phyloP scores from a whole-genome alignment of 306 rosid species.

The Purshia tridentata region DNA sequence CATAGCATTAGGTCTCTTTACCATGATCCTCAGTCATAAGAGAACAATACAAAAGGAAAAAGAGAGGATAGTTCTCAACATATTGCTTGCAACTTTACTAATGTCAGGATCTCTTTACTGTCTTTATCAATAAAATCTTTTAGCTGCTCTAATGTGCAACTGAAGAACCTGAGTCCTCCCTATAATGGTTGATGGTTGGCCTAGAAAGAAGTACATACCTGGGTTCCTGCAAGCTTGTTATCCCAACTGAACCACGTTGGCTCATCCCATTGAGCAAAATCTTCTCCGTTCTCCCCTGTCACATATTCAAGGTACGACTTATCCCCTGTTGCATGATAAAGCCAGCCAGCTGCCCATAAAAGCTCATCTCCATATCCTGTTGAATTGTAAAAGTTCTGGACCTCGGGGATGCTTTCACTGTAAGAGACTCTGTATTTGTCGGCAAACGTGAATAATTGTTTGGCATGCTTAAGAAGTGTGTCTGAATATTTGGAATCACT shows the following conservation, averaged over 20 bases:
- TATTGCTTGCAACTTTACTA: no score
- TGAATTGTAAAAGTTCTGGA: conserved; percentile 70
- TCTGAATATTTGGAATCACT: conserved; percentile 54
- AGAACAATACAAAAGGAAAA: background rate
- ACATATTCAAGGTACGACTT: conserved; percentile 65
- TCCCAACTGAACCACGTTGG: conserved; percentile 99
- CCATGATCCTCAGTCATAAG: background rate
- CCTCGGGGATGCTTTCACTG: conserved; percentile 70
- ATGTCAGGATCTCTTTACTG: no score
- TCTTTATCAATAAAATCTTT: no score
- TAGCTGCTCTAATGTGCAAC: no score
- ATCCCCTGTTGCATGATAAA: conserved; percentile 86
- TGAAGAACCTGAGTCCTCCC: no score
- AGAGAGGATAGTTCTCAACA: background rate
- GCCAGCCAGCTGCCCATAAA: conserved; percentile 98
- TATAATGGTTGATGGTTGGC: no score
- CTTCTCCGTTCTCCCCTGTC: conserved; percentile 60
- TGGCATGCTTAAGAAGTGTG: conserved; percentile 79
- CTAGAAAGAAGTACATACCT: conserved; percentile 34
- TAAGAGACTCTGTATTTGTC: conserved; percentile 54
- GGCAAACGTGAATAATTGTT: conserved; percentile 80
- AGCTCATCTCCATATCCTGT: conserved; percentile 95
- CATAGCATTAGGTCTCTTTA: no score
- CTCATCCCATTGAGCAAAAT: conserved; percentile 66
- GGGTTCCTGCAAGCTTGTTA: conserved; percentile 93